Percentiles rank a stretch among this genome's conserved stretches.
Evolutionary conservation across 1,284 basidiomycete genomes (phyloP).

Genomic region (Ceratobasidium sp.): DNA sequence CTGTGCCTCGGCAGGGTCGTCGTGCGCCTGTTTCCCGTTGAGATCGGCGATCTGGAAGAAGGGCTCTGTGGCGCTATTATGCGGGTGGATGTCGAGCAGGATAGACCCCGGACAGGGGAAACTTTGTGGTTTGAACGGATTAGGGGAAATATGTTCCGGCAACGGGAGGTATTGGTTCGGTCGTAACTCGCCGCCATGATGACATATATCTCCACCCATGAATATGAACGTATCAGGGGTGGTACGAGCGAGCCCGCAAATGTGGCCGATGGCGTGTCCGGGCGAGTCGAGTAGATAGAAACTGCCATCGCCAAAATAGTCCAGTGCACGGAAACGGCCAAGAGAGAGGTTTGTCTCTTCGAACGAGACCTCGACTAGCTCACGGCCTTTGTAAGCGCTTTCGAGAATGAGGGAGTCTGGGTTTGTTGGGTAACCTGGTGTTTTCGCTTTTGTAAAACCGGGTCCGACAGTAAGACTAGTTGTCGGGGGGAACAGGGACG

Average conservation of each 20-base stretch:
- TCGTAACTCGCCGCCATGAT: constrained; percentile 28
- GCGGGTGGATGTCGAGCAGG: constrained; percentile 10
- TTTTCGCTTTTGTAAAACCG: constrained; percentile 21
- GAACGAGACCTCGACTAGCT: constrained; percentile 31
- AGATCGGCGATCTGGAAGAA: constrained; percentile 5
- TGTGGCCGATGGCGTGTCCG: constrained; percentile 46
- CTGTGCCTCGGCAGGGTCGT: constrained; percentile 21
- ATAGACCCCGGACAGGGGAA: constrained; percentile 20
- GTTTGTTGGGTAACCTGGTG: constrained; percentile 30
- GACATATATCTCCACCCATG: constrained; percentile 26
- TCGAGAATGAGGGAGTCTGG: constrained; percentile 20
- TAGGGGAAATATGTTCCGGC: constrained; percentile 31
- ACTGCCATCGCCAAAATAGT: constrained; percentile 50
- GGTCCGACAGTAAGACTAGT: constrained; percentile 27
- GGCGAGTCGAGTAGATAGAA: constrained; percentile 46
- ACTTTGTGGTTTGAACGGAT: constrained; percentile 14
- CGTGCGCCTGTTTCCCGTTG: background rate
- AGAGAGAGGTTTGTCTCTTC: background rate
- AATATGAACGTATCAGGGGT: constrained; percentile 32
- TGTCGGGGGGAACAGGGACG: too few species aligned
- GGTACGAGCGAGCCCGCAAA: constrained; percentile 22
- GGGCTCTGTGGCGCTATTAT: background rate
- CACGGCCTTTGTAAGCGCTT: constrained; percentile 35
- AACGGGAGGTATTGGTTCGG: constrained; percentile 30
- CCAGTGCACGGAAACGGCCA: constrained; percentile 33